phyloP scores from a whole-genome alignment of 2,329 filamentous ascomycete genomes.

The Neoscytalidium dimidiatum region DNA sequence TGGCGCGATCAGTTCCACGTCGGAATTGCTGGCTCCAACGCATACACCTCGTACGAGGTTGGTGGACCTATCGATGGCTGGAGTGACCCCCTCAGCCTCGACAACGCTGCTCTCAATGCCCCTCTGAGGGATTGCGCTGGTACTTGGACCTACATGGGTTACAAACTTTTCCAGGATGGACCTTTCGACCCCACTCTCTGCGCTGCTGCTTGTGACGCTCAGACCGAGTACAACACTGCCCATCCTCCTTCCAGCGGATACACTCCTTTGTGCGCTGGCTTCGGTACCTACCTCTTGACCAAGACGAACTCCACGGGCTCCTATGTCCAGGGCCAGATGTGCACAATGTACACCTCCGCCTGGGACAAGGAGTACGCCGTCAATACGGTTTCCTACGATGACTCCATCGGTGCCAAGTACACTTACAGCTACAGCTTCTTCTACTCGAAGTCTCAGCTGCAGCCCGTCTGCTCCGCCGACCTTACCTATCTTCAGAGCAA shows the following conservation, averaged over 20 bases:
- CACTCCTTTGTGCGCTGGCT: constrained; percentile 29
- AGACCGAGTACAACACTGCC: constrained; percentile 9
- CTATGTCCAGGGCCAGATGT: constrained; percentile 27
- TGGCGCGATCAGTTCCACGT: constrained; percentile 25
- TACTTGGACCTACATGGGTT: constrained; percentile 30
- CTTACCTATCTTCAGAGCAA: not conserved
- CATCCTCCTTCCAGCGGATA: constrained; percentile 1
- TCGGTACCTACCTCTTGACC: constrained; percentile 35
- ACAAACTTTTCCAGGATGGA: constrained; percentile 27
- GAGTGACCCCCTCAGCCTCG: constrained; percentile 18
- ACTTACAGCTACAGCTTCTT: constrained; percentile 10
- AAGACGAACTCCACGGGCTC: constrained; percentile 24
- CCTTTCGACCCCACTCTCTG: constrained; percentile 35
- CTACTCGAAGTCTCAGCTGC: not conserved
- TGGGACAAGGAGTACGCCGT: not conserved
- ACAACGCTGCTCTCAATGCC: constrained; percentile 32
- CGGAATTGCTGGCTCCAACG: constrained; percentile 24
- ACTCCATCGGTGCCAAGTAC: not conserved
- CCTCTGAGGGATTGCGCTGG: constrained; percentile 18
- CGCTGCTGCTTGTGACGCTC: constrained; percentile 27
- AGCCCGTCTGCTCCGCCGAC: not conserved
- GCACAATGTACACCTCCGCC: constrained; percentile 6
- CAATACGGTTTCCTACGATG: not conserved
- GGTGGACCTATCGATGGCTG: constrained; percentile 4
- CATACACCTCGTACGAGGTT: constrained; percentile 20